Evolutionary conservation across 495 filamentous ascomycete genomes (phyloP).

Genomic region (Tuber melanosporum): DNA sequence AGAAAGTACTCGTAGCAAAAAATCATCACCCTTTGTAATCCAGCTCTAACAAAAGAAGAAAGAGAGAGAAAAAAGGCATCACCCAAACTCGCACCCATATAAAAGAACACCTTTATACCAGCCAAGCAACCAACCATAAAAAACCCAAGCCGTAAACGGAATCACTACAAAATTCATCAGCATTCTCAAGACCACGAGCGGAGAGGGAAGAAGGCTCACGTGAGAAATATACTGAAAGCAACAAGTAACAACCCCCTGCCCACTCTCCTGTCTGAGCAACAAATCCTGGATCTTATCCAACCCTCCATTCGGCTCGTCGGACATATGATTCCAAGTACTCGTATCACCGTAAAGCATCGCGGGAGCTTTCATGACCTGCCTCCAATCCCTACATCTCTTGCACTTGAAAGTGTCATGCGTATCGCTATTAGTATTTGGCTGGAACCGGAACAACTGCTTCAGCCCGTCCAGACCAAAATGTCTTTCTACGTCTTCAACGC

Average conservation of each 20-base stretch:
- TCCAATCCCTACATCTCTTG: conserved; percentile 84
- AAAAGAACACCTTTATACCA: background rate
- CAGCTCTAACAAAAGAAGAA: background rate
- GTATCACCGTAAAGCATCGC: conserved; percentile 97
- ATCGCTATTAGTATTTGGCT: conserved; percentile 73
- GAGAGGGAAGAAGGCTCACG: conserved; percentile 11
- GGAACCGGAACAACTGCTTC: conserved; percentile 88
- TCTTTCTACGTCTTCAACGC: conserved; percentile 90
- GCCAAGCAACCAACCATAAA: background rate
- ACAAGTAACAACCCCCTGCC: conserved; percentile 73
- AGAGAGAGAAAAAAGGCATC: background rate
- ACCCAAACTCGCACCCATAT: background rate
- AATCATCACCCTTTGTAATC: background rate
- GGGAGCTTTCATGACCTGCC: conserved; percentile 77
- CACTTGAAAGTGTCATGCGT: conserved; percentile 99
- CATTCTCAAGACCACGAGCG: background rate
- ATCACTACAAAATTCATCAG: background rate
- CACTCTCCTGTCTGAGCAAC: conserved; percentile 78
- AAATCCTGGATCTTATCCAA: conserved; percentile 83
- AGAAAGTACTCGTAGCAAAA: background rate
- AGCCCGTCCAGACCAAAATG: conserved; percentile 89
- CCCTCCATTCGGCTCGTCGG: conserved; percentile 63
- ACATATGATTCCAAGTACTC: conserved; percentile 97
- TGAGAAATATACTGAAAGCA: conserved; percentile 99
- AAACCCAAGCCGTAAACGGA: background rate